Evolutionary conservation across 2,329 filamentous ascomycete species (phyloP).

Genomic region (Trichoderma guizhouense): DNA sequence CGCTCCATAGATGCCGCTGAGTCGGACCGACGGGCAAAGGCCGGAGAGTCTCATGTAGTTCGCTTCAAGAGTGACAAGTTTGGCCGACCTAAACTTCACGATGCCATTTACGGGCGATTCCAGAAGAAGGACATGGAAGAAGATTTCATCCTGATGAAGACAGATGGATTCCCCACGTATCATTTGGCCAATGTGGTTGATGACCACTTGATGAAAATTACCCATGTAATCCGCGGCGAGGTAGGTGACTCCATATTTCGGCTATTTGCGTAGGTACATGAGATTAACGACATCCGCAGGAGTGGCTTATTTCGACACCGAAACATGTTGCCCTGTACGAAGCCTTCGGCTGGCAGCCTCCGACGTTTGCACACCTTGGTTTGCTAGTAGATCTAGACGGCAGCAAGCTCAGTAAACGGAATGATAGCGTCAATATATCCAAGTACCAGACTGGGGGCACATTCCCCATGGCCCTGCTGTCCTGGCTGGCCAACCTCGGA

Average conservation of each 20-base stretch:
- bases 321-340: conserved; percentile 68
- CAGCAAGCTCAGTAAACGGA: conserved; percentile 84
- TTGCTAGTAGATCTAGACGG: conserved; percentile 66
- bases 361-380: conserved; percentile 76
- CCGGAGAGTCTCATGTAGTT: conserved; percentile 71
- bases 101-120: conserved; percentile 75
- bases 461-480: conserved; percentile 55
- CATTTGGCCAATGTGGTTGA: conserved; percentile 97
- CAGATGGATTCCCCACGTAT: conserved; percentile 90
- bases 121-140: conserved; percentile 57
- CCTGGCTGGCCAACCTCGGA: conserved; percentile 75
- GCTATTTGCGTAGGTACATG: neutral
- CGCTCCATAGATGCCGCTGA: conserved; percentile 62
- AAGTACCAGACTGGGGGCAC: conserved; percentile 47
- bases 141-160: conserved; percentile 87
- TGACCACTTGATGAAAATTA: conserved; percentile 92
- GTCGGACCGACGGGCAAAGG: conserved; percentile 65
- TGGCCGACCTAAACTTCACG: conserved; percentile 62
- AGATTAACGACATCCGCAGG: conserved; percentile 42
- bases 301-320: conserved; percentile 95
- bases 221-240: conserved; percentile 87
- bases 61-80: conserved; percentile 62
- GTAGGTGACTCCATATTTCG: conserved; percentile 43
- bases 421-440: conserved; percentile 49
- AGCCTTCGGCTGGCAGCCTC: conserved; percentile 70